These are phyloP conservation scores for Penicillium sp. DNA, from an alignment of 2,329 filamentous ascomycete genomes.

Conservation along the genomic window DNA sequence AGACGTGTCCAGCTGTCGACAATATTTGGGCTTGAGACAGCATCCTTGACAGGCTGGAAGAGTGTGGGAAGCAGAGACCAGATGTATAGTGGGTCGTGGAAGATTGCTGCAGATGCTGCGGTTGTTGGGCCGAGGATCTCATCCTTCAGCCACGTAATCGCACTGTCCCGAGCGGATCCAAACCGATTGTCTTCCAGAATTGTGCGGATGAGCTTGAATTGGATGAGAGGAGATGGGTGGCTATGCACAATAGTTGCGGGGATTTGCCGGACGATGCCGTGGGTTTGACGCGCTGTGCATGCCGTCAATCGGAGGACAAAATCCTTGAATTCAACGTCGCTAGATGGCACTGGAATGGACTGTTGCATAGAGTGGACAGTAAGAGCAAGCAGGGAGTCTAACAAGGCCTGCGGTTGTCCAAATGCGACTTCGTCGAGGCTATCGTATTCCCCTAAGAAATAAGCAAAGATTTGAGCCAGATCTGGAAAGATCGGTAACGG, in stretches of 20 bases:
- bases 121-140: conserved; percentile 52
- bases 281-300: conserved; percentile 37
- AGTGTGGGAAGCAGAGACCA: conserved; percentile 50
- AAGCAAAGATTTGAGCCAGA: conserved; percentile 50
- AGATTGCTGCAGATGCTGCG: conserved; percentile 24
- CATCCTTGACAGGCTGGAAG: conserved; percentile 48
- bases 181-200: conserved; percentile 55
- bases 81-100: conserved; percentile 39
- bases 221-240: conserved; percentile 52
- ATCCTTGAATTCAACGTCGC: conserved; percentile 52
- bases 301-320: conserved; percentile 50
- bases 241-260: conserved; percentile 46
- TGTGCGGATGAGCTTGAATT: conserved; percentile 54
- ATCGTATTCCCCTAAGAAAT: conserved; percentile 50
- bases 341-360: conserved; percentile 45
- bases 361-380: conserved; percentile 51
- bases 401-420: conserved; percentile 51
- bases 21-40: conserved; percentile 35
- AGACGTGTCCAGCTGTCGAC: conserved; percentile 49
- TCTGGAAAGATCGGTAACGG: conserved; percentile 53
- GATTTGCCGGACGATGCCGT: conserved; percentile 38
- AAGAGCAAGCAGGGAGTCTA: conserved; percentile 55
- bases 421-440: conserved; percentile 38
- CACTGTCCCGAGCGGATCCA: conserved; percentile 55
- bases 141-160: conserved; percentile 60